phyloP scores from a whole-genome alignment of 2,329 filamentous ascomycete genomes.

The Colletotrichum orchidophilum region DNA sequence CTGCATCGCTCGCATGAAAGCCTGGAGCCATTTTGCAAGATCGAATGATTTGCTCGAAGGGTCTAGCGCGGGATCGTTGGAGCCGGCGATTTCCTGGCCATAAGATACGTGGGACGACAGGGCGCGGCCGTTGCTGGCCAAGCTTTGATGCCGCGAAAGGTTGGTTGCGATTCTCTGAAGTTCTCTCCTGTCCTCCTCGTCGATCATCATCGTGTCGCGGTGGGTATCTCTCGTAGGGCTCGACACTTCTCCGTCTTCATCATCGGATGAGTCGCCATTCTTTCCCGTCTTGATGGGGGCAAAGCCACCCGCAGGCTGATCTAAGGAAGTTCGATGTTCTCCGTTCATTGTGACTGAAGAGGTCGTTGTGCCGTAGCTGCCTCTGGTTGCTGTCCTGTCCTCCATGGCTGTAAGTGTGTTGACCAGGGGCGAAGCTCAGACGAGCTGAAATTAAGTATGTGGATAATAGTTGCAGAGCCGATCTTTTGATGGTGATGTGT shows the following conservation, averaged over 20 bases:
- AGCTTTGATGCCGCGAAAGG: conserved; percentile 47
- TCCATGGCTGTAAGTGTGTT: conserved; percentile 1
- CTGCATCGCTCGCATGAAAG: conserved; percentile 54
- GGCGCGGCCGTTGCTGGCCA: conserved; percentile 35
- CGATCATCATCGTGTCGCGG: conserved; percentile 37
- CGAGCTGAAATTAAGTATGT: background rate
- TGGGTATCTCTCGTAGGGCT: conserved; percentile 18
- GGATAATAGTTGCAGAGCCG: background rate
- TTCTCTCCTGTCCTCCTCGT: conserved; percentile 46
- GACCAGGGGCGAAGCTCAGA: conserved; percentile 2
- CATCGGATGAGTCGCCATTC: conserved; percentile 10
- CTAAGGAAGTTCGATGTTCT: background rate
- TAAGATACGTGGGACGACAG: conserved; percentile 20
- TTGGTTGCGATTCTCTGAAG: conserved; percentile 51
- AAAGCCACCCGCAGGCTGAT: conserved; percentile 9
- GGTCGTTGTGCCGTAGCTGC: background rate
- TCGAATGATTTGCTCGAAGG: conserved; percentile 51
- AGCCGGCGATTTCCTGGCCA: conserved; percentile 6
- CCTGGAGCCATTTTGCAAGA: conserved; percentile 51
- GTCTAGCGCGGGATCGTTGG: conserved; percentile 46
- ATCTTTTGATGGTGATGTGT: background rate
- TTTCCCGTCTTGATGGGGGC: conserved; percentile 23
- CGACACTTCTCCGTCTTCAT: background rate
- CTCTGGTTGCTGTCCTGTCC: conserved; percentile 4
- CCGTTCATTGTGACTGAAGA: conserved; percentile 22